These are phyloP conservation scores for Penicillium mononematosum DNA, from an alignment of 495 filamentous ascomycete species.

Conservation along the genomic window DNA sequence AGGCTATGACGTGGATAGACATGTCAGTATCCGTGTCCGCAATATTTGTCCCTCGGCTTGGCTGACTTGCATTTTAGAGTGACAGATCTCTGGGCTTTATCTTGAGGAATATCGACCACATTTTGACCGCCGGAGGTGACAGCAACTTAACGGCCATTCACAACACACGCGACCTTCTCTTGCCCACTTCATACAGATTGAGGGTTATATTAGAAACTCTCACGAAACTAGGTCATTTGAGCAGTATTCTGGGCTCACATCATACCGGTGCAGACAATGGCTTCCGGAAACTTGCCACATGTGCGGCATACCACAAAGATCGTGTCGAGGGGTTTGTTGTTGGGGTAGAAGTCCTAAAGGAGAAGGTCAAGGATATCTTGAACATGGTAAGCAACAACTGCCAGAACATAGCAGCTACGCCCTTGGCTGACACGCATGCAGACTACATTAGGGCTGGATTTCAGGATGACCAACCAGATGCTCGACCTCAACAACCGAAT, in stretches of 20 bases:
- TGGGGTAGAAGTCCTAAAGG: slow-evolving; percentile 16
- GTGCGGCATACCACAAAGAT: slow-evolving; percentile 8
- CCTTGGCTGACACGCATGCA: slow-evolving; percentile 16
- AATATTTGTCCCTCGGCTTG: not conserved
- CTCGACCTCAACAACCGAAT: slow-evolving; percentile 29
- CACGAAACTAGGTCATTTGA: slow-evolving; percentile 12
- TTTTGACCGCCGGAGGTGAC: not conserved
- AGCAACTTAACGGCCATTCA: slow-evolving; percentile 4
- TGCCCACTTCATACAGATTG: not conserved
- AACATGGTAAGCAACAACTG: slow-evolving; percentile 13
- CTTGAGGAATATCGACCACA: not conserved
- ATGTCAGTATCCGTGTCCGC: not conserved
- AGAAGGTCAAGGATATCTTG: slow-evolving; percentile 19
- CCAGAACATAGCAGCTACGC: slow-evolving; percentile 13
- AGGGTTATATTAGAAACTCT: slow-evolving; percentile 13
- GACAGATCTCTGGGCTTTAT: not conserved
- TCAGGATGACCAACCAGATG: slow-evolving; percentile 12
- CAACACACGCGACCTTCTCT: slow-evolving; percentile 2
- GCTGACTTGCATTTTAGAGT: not conserved
- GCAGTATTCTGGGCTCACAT: slow-evolving; percentile 4
- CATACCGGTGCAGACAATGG: not conserved
- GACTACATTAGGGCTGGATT: slow-evolving; percentile 26
- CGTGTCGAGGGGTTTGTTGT: slow-evolving; percentile 13
- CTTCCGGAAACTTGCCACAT: slow-evolving; percentile 7
- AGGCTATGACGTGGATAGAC: not conserved